Evolutionary conservation across 345 rosid species (phyloP).

Genomic region (Salix arbutifolia): DNA sequence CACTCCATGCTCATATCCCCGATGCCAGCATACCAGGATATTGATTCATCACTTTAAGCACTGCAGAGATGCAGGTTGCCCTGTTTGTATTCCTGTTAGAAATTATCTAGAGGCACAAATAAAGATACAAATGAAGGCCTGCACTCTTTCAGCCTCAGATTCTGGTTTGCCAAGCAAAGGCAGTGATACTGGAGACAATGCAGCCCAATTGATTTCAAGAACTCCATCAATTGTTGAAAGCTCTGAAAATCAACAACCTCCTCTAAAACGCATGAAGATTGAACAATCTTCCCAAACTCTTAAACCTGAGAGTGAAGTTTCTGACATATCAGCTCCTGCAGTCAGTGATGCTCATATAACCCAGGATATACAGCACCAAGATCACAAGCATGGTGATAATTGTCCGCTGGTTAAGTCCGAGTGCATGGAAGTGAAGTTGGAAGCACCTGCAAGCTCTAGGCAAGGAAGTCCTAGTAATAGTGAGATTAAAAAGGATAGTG

Average conservation of each 20-base stretch:
- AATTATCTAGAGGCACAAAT: slow-evolving; percentile 47
- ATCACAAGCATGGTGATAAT: slow-evolving; percentile 38
- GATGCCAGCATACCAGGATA: slow-evolving; percentile 66
- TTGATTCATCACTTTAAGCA: slow-evolving; percentile 60
- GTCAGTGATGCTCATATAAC: slow-evolving; percentile 34
- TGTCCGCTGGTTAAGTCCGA: slow-evolving; percentile 46
- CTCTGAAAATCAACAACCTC: slow-evolving; percentile 58
- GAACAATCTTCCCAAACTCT: slow-evolving; percentile 57
- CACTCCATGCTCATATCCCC: slow-evolving; percentile 59
- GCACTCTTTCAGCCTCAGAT: slow-evolving; percentile 38
- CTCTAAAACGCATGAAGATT: slow-evolving; percentile 73
- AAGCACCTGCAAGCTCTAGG: slow-evolving; percentile 44
- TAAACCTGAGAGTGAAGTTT: slow-evolving; percentile 42
- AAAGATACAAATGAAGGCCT: slow-evolving; percentile 47
- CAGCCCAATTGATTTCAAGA: slow-evolving; percentile 40
- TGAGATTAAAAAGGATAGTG: slow-evolving; percentile 45
- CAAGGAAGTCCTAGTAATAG: slow-evolving; percentile 42
- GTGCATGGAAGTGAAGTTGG: slow-evolving; percentile 52
- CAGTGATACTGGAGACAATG: slow-evolving; percentile 37
- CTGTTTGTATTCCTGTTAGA: slow-evolving; percentile 85
- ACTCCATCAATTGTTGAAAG: slow-evolving; percentile 39
- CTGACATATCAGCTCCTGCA: slow-evolving; percentile 34
- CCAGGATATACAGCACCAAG: slow-evolving; percentile 48
- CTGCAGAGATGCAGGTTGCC: slow-evolving; percentile 67
- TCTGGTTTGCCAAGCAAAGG: slow-evolving; percentile 42